A percentile compares a stretch with the other conserved stretches of the same genome.
Evolutionary conservation across 192 early-diverging fungal genomes (phyloP).

Genomic region (Mortierella hygrophila): DNA sequence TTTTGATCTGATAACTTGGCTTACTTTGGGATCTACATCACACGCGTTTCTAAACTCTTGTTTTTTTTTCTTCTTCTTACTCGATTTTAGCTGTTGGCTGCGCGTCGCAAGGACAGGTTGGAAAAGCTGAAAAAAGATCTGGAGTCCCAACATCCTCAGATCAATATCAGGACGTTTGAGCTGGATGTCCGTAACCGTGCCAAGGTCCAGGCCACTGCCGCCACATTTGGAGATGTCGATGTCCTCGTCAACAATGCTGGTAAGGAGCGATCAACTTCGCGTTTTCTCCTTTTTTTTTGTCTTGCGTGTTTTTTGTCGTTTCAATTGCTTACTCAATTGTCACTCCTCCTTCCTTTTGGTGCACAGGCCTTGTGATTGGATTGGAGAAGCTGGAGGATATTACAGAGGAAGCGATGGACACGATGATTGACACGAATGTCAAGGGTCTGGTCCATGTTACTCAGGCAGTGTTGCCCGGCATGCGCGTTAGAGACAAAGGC

Average conservation of each 20-base stretch:
- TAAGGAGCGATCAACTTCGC: background rate
- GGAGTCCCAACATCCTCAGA: slow-evolving; percentile 54
- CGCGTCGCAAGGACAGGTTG: slow-evolving; percentile 75
- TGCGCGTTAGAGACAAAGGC: slow-evolving; percentile 77
- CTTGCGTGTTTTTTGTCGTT: background rate
- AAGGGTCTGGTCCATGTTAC: slow-evolving; percentile 89
- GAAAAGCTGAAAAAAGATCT: slow-evolving; percentile 68
- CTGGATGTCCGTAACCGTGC: slow-evolving; percentile 79
- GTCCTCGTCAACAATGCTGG: slow-evolving; percentile 94
- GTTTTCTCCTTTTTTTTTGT: background rate
- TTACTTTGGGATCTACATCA: too few relatives aligned
- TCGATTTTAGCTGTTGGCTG: slow-evolving; percentile 65
- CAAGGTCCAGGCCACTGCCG: slow-evolving; percentile 69
- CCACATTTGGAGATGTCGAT: slow-evolving; percentile 73
- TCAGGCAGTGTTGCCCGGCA: slow-evolving; percentile 82
- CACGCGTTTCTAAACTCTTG: too few relatives aligned
- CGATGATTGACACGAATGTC: slow-evolving; percentile 92
- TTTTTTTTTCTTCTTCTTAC: background rate
- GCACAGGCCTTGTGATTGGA: slow-evolving; percentile 75
- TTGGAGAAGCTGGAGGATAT: slow-evolving; percentile 75
- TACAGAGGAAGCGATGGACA: slow-evolving; percentile 73
- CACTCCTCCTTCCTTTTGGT: background rate
- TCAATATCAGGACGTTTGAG: slow-evolving; percentile 70
- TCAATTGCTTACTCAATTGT: background rate
- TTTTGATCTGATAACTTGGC: too few relatives aligned